Percentiles rank a stretch among this genome's conserved stretches.
Evolutionary conservation across 1,139 yeast genomes (phyloP).

Genomic region (Kodamaea anthophila): DNA sequence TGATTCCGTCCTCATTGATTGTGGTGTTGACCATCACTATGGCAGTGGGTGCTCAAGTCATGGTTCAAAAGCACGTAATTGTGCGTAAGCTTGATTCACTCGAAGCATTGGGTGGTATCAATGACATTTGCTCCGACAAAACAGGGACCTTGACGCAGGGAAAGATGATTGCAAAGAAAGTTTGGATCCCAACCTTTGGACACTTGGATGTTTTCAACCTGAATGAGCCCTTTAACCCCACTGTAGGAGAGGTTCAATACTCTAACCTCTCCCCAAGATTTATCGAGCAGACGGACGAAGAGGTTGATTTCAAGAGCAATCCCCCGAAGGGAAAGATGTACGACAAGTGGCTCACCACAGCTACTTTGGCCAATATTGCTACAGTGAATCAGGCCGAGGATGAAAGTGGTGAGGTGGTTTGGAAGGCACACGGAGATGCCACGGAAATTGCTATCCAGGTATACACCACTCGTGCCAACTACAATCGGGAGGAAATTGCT

Average conservation of each 20-base stretch:
- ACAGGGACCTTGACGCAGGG: constrained; percentile 52
- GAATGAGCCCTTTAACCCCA: constrained; percentile 39
- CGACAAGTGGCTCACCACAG: constrained; percentile 22
- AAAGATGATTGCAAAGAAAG: constrained; percentile 40
- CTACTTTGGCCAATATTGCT: constrained; percentile 32
- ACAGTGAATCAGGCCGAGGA: constrained; percentile 21
- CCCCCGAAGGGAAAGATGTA: constrained; percentile 9
- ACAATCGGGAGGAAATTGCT: constrained; percentile 16
- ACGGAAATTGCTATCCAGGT: constrained; percentile 36
- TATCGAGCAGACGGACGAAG: constrained; percentile 27
- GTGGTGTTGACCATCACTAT: constrained; percentile 49
- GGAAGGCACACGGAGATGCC: constrained; percentile 36
- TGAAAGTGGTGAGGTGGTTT: constrained; percentile 21
- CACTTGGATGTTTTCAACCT: constrained; percentile 27
- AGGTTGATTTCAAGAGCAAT: constrained; percentile 19
- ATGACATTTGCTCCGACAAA: constrained; percentile 48
- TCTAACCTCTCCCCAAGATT: constrained; percentile 19
- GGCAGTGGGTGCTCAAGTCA: constrained; percentile 43
- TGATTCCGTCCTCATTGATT: constrained; percentile 52
- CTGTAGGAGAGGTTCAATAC: constrained; percentile 23
- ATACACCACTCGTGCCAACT: constrained; percentile 22
- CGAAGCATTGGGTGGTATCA: constrained; percentile 48
- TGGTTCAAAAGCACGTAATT: constrained; percentile 40
- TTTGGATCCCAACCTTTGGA: constrained; percentile 32
- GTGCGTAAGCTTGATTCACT: constrained; percentile 40